phyloP scores from a whole-genome alignment of 139 green algal species.

The Chlorella sp. region DNA sequence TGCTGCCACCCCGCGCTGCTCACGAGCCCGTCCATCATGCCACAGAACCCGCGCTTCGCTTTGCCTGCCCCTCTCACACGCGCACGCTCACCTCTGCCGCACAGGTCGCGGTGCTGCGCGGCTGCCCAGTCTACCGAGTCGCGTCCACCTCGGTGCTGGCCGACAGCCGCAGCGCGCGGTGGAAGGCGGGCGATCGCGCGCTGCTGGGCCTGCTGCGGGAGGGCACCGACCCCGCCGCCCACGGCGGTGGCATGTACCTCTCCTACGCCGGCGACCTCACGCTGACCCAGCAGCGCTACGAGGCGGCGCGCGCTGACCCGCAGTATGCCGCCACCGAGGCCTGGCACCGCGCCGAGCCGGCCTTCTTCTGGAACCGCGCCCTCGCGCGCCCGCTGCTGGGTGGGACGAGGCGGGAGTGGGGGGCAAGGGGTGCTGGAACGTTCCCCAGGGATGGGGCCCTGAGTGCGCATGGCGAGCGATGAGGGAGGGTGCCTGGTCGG shows the following conservation, averaged over 20 bases:
- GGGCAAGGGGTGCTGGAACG: too few relatives aligned
- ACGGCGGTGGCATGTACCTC: slow-evolving; percentile 77
- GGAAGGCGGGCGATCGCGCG: slow-evolving; percentile 36
- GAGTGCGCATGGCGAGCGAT: too few relatives aligned
- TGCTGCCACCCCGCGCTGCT: too few relatives aligned
- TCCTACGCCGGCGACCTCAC: slow-evolving; percentile 74
- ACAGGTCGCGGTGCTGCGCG: slow-evolving; percentile 53
- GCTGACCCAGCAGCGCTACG: slow-evolving; percentile 66
- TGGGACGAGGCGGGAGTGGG: too few relatives aligned
- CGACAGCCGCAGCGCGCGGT: slow-evolving; percentile 26
- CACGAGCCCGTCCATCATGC: too few relatives aligned
- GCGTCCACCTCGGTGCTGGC: slow-evolving; percentile 53
- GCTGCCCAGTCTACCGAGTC: slow-evolving; percentile 57
- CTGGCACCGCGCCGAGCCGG: slow-evolving; percentile 49
- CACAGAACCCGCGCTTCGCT: too few relatives aligned
- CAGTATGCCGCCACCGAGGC: neutral
- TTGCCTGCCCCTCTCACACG: too few relatives aligned
- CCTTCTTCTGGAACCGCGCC: slow-evolving; percentile 79
- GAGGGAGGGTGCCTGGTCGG: too few relatives aligned
- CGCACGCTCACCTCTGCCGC: neutral
- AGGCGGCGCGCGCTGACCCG: slow-evolving; percentile 26
- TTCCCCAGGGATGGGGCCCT: too few relatives aligned
- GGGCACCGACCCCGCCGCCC: slow-evolving; percentile 58
- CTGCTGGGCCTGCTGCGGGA: slow-evolving; percentile 50
- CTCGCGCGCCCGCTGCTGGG: slow-evolving; percentile 64